A percentile compares a stretch with the other conserved stretches of the same genome.
Evolutionary conservation across 805 yeast species (phyloP).

Genomic region (Saccharomyces jurei): DNA sequence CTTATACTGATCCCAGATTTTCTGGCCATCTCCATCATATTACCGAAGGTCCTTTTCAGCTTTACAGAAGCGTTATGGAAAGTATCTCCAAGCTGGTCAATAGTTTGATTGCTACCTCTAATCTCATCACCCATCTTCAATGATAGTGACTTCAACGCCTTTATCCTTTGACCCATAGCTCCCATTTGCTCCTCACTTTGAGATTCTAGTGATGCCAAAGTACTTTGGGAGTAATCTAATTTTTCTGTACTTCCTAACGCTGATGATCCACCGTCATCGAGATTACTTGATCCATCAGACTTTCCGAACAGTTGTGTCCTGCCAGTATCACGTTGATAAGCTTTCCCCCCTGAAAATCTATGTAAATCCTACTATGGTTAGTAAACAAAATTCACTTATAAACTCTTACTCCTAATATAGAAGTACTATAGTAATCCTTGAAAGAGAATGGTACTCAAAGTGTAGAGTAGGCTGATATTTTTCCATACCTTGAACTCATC

Average conservation of each 20-base stretch:
- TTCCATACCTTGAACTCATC: constrained; percentile 8
- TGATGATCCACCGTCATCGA: constrained; percentile 24
- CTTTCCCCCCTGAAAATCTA: constrained; percentile 14
- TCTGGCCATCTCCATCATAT: constrained; percentile 58
- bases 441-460: background rate
- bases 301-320: constrained; percentile 28
- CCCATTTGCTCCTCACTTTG: constrained; percentile 56
- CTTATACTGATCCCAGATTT: constrained; percentile 56
- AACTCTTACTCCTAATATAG: background rate
- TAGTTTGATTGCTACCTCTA: constrained; percentile 41
- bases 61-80: constrained; percentile 41
- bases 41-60: constrained; percentile 45
- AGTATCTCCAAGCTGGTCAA: constrained; percentile 35
- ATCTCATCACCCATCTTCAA: constrained; percentile 60
- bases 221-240: constrained; percentile 42
- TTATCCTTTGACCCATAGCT: constrained; percentile 46
- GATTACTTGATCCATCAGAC: constrained; percentile 2
- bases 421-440: background rate
- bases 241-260: constrained; percentile 34
- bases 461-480: background rate
- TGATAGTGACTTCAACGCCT: constrained; percentile 47
- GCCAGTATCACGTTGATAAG: constrained; percentile 24
- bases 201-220: constrained; percentile 52
- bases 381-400: constrained; percentile 3
- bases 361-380: constrained; percentile 2